Evolutionary conservation across 306 rosid species (phyloP), one percentile per base, ranked within the genome.

Genomic region (Prunus armeniaca): DNA sequence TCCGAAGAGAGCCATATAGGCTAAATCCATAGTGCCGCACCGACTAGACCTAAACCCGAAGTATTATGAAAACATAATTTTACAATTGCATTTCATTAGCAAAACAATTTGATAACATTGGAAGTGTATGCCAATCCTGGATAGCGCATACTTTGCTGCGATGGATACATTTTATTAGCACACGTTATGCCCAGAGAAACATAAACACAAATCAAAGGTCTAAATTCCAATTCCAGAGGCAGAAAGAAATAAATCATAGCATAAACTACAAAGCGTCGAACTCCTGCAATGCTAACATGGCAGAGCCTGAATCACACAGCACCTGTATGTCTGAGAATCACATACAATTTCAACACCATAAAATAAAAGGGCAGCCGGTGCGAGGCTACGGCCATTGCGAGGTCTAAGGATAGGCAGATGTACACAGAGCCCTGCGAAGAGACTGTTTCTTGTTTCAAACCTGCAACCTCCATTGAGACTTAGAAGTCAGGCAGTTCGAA

Each of bases 1-100:
- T 32, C 38, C 1, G 1, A 32, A 32, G 7, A 30, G 6, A 32
- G 38, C 0, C 38, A 32, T 32, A 32, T 6, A 0, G 5, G 0
- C 34, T 32, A 32, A 32, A 32, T 6, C 6, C 34, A 32, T 0
- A 32, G 34, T 32, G 6, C 6, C 6, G 1, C 6, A 32, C 34
- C 1, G 0, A 32, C 34, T 32, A 5, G 34, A 5, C 6, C 6
- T 32, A 32, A 32, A 32, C 38, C 38, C 1, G 38, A 32, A 0
- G 7, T 0, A 34, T 34, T 34, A 34, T 6, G 8, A 5, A 34
- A 34, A 34, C 41, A 34, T 5, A 34, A 5, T 5, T 34, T 34
- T 34, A 6, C 8, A 34, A 5, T 6, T 34, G 8, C 41, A 34
- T 34, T 34, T 34, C 41, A 34, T 34, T 34, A 34, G 41, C 2